A percentile compares a stretch with the other conserved stretches of the same genome.
phyloP scores from a whole-genome alignment of 116 monocot species.

The Papilionanthe hybrid region DNA sequence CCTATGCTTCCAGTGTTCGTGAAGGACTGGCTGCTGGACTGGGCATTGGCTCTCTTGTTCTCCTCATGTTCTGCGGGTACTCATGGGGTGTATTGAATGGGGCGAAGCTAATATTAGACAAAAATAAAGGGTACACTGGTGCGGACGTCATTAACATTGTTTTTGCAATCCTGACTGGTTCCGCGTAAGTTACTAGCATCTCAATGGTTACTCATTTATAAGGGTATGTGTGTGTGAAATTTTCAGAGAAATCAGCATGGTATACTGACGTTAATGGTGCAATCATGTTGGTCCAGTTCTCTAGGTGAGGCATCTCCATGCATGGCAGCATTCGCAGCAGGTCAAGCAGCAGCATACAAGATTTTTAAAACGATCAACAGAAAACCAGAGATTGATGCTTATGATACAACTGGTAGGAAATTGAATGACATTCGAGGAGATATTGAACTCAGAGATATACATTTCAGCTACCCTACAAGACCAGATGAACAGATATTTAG shows the following conservation, averaged over 20 bases:
- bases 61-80: constrained; percentile 24
- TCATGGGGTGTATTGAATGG: constrained; percentile 39
- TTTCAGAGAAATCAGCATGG: too few relatives aligned
- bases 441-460: constrained; percentile 53
- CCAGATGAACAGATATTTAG: constrained; percentile 7
- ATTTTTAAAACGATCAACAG: constrained; percentile 47
- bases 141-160: constrained; percentile 32
- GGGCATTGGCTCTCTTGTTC: constrained; percentile 19
- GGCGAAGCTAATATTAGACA: constrained; percentile 24
- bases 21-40: constrained; percentile 34
- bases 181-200: constrained; percentile 20
- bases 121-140: constrained; percentile 27
- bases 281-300: too few relatives aligned
- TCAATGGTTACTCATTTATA: not conserved
- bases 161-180: constrained; percentile 31
- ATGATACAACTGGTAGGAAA: constrained; percentile 30
- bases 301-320: constrained; percentile 29
- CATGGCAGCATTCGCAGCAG: constrained; percentile 28
- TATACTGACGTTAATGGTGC: not conserved
- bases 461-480: constrained; percentile 53
- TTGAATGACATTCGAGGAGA: constrained; percentile 42
- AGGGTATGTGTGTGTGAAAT: too few relatives aligned
- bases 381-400: constrained; percentile 65
- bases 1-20: constrained; percentile 19
- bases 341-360: constrained; percentile 5